Evolutionary conservation across 257 asterid species (phyloP).

Genomic region (Paulownia fortunei): DNA sequence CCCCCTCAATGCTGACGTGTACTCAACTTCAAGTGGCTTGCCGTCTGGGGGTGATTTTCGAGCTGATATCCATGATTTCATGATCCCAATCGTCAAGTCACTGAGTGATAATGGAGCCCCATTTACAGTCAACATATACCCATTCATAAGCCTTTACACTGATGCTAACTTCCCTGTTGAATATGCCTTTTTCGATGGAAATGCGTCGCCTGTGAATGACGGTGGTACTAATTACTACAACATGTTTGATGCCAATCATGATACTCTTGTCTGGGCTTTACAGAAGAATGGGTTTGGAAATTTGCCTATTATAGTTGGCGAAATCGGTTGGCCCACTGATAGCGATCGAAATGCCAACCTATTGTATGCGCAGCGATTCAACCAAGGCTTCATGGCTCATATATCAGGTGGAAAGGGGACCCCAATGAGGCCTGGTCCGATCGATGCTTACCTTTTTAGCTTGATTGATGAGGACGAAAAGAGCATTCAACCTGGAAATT

Average conservation of each 20-base stretch:
- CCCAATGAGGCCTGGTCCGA: constrained; percentile 76
- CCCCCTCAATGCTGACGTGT: constrained; percentile 70
- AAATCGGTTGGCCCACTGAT: constrained; percentile 91
- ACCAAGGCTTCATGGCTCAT: constrained; percentile 78
- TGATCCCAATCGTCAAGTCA: constrained; percentile 49
- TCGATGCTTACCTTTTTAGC: constrained; percentile 77
- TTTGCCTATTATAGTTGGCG: constrained; percentile 70
- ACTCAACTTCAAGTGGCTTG: constrained; percentile 31
- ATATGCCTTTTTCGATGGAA: constrained; percentile 76
- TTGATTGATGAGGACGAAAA: constrained; percentile 80
- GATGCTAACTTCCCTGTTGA: constrained; percentile 63
- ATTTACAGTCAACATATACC: constrained; percentile 65
- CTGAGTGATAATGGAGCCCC: constrained; percentile 58
- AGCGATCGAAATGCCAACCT: constrained; percentile 72
- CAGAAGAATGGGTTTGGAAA: constrained; percentile 70
- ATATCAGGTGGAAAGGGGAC: constrained; percentile 71
- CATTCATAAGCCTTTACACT: constrained; percentile 65
- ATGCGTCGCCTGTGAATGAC: constrained; percentile 57
- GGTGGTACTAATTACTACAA: constrained; percentile 68
- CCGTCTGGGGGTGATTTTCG: constrained; percentile 73
- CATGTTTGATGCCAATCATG: constrained; percentile 88
- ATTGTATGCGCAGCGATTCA: constrained; percentile 58
- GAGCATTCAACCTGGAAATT: constrained; percentile 81
- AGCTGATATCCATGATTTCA: constrained; percentile 49
- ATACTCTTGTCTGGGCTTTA: constrained; percentile 80